These are phyloP conservation scores for Cantharellus anzutake DNA, from an alignment of 768 basidiomycete genomes.

Conservation along the genomic window DNA sequence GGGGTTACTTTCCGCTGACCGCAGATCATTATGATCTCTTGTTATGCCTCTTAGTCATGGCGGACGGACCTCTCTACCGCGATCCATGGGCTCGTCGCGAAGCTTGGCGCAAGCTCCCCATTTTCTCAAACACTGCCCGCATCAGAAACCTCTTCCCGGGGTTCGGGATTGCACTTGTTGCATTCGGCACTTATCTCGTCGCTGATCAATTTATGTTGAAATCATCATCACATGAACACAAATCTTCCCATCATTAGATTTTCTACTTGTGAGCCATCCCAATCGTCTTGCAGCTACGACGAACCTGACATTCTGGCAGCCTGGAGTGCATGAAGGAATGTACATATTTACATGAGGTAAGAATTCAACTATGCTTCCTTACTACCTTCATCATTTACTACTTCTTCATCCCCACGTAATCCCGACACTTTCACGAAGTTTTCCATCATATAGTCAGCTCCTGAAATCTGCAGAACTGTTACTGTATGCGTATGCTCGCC, in stretches of 20 bases:
- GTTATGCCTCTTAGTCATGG: conserved; percentile 22
- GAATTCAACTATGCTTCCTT: no score
- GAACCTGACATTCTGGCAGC: no score
- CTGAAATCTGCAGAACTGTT: conserved; percentile 28
- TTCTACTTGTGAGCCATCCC: not conserved
- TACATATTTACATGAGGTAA: no score
- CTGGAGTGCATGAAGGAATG: no score
- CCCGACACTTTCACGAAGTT: conserved; percentile 47
- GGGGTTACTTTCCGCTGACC: not conserved
- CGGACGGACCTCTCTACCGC: conserved; percentile 55
- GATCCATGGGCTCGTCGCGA: conserved; percentile 92
- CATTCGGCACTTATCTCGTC: conserved; percentile 81
- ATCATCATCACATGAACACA: not conserved
- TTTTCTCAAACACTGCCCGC: conserved; percentile 75
- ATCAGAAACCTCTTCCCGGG: conserved; percentile 86
- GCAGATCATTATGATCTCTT: not conserved
- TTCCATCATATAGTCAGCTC: conserved; percentile 54
- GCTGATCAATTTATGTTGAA: conserved; percentile 26
- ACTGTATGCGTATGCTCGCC: not conserved
- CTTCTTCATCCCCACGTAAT: not conserved
- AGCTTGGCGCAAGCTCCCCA: conserved; percentile 80
- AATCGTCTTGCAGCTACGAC: not conserved
- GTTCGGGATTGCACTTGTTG: conserved; percentile 79
- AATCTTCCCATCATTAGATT: not conserved
- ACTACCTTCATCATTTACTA: no score